Percentiles rank a stretch among this genome's conserved stretches.
Conservation (phyloP, 371 early-diverging fungal genomes). For the Apophysomyces trapeziformis region DNA sequence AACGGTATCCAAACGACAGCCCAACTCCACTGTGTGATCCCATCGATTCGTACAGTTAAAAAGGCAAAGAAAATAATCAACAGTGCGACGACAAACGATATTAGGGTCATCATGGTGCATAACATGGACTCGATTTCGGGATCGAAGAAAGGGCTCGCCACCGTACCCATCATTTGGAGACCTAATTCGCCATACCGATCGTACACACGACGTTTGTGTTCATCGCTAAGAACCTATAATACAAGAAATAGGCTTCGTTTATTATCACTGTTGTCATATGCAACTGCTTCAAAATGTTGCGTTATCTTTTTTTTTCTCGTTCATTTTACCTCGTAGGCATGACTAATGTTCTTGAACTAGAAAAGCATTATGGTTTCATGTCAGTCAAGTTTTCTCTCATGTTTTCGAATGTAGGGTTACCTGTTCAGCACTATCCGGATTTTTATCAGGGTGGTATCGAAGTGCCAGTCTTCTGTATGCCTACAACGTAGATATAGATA, state of each 20-base stretch:
- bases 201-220: slow-evolving; percentile 79
- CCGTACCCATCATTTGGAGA: slow-evolving; percentile 77
- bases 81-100: slow-evolving; percentile 61
- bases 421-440: slow-evolving; percentile 57
- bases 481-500: slow-evolving; percentile 9
- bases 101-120: slow-evolving; percentile 62
- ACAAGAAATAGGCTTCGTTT: not conserved
- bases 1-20: slow-evolving; percentile 79
- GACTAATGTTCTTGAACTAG: slow-evolving; percentile 78
- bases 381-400: not conserved
- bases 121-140: slow-evolving; percentile 76
- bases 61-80: slow-evolving; percentile 81
- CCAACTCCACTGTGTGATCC: slow-evolving; percentile 70
- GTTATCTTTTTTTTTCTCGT: not conserved
- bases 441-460: slow-evolving; percentile 83
- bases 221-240: slow-evolving; percentile 59
- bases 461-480: slow-evolving; percentile 64
- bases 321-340: slow-evolving; percentile 76
- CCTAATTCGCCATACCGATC: slow-evolving; percentile 91
- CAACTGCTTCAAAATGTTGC: too few relatives aligned
- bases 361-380: too few relatives aligned
- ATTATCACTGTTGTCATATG: not conserved
- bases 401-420: slow-evolving; percentile 24
- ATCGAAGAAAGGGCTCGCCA: slow-evolving; percentile 76
- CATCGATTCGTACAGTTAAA: slow-evolving; percentile 78